Conservation (phyloP, 768 basidiomycete genomes). For the Mycena rebaudengoi region DNA sequence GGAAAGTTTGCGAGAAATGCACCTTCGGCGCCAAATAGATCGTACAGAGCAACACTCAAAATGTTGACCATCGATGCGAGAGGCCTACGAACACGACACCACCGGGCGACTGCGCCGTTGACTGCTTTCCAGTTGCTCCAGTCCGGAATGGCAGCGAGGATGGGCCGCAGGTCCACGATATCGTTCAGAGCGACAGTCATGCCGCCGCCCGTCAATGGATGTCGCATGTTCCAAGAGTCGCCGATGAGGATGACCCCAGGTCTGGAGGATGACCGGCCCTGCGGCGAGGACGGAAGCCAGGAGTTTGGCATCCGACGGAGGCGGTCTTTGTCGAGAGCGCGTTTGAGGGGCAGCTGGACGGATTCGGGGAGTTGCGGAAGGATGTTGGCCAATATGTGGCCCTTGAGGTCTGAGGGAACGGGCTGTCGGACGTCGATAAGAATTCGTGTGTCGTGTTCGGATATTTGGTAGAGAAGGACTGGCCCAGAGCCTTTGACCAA, state of each 20-base stretch:
- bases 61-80: slow-evolving; percentile 91
- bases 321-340: slow-evolving; percentile 80
- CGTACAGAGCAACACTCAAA: slow-evolving; percentile 91
- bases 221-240: slow-evolving; percentile 99
- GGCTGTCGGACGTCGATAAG: slow-evolving; percentile 90
- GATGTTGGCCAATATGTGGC: slow-evolving; percentile 75
- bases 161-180: slow-evolving; percentile 73
- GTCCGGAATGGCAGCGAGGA: slow-evolving; percentile 59
- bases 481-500: slow-evolving; percentile 86
- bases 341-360: slow-evolving; percentile 70
- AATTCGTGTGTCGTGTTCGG: slow-evolving; percentile 88
- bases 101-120: slow-evolving; percentile 62
- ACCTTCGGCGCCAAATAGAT: slow-evolving; percentile 94
- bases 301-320: slow-evolving; percentile 95
- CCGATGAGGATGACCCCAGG: slow-evolving; percentile 87
- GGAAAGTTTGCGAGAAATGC: neutral
- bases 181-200: slow-evolving; percentile 97
- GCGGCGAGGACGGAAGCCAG: slow-evolving; percentile 84
- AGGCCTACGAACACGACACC: slow-evolving; percentile 90
- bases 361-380: slow-evolving; percentile 83
- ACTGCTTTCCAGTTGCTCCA: slow-evolving; percentile 61
- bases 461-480: slow-evolving; percentile 93
- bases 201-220: slow-evolving; percentile 96
- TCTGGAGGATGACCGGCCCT: slow-evolving; percentile 59
- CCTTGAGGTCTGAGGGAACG: slow-evolving; percentile 83